Conservation (phyloP, 2,329 filamentous ascomycete species). For the Stachybotrys chartarum region DNA sequence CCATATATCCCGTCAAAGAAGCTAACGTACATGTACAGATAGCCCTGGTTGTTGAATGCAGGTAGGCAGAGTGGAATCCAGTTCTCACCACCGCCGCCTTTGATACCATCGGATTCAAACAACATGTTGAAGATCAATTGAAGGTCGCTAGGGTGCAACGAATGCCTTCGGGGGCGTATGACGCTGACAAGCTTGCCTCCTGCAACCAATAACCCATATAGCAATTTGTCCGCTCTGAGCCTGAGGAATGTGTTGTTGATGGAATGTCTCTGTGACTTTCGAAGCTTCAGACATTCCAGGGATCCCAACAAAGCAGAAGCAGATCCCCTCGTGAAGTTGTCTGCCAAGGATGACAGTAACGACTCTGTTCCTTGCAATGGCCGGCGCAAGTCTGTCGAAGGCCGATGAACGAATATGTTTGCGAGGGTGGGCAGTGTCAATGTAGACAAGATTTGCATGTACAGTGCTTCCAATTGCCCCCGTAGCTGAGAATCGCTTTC, state of each 20-base stretch:
- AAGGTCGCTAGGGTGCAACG: slow-evolving; percentile 87
- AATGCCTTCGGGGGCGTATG: slow-evolving; percentile 88
- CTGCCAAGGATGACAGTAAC: slow-evolving; percentile 82
- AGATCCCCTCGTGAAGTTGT: slow-evolving; percentile 90
- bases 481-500: slow-evolving; percentile 87
- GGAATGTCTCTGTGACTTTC: slow-evolving; percentile 75
- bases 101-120: slow-evolving; percentile 88
- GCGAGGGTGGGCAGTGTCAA: slow-evolving; percentile 81
- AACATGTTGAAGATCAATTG: slow-evolving; percentile 99
- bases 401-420: slow-evolving; percentile 80
- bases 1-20: slow-evolving; percentile 63
- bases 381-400: slow-evolving; percentile 87
- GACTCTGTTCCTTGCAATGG: slow-evolving; percentile 88
- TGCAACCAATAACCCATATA: slow-evolving; percentile 91
- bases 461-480: slow-evolving; percentile 83
- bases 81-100: slow-evolving; percentile 84
- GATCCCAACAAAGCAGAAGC: slow-evolving; percentile 82
- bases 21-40: slow-evolving; percentile 98
- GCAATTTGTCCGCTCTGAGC: slow-evolving; percentile 65
- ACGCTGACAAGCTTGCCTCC: slow-evolving; percentile 92
- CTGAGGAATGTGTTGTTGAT: slow-evolving; percentile 88
- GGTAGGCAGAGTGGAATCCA: slow-evolving; percentile 96
- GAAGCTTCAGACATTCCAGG: slow-evolving; percentile 85
- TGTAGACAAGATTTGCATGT: slow-evolving; percentile 97
- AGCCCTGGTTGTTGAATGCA: slow-evolving; percentile 94